Evolutionary conservation across 148 eudicot genomes (phyloP), one percentile per base, ranked within the genome.

Genomic region (Fallopia convolvulus): DNA sequence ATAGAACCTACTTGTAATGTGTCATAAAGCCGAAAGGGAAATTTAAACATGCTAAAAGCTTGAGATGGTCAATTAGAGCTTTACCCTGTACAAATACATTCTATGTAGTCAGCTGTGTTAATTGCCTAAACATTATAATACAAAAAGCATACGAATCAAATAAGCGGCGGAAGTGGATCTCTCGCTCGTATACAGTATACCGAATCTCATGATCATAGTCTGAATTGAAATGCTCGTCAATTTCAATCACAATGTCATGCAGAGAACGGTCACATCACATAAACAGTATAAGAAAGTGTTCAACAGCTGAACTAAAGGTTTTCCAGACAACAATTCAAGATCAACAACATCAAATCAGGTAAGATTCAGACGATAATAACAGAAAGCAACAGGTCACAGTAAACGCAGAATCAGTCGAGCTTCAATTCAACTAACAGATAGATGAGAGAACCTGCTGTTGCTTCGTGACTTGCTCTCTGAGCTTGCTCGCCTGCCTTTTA

Each of bases 401-500:
- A 47, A 47, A 47, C 50, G 15, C 52, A 48, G 18, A 52, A 52
- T 14, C 20, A 52, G 7, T n/a, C 58, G 61, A 55, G 61, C 21
- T 55, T 20, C 61, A 55, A 55, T 20, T 55, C 61, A 23, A 8
- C 39, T 8, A 26, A 61, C 11, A 23, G 36, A 61, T 13, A 32
- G 41, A 58, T 0, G 21, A 71, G 21, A 74, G 6, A 77, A 93
- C 97, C 92, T 93, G 97, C 36, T 93, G 98, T 46, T 93, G 98
- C 80, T 87, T 91, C n/a, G 97, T 83, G 36, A 93, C 97, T 86
- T 91, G 98, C 74, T 91, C 92, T 71, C 91, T 87, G 68, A 93
- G 77, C 88, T 90, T 91, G 80, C 87, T 91, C 47, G 94, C 94
- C 85, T 93, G 98, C 86, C 85, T 91, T 82, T 87, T 91, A 44